phyloP scores from a whole-genome alignment of 2,329 filamentous ascomycete genomes.

The Calonectria pseudoturangicola region DNA sequence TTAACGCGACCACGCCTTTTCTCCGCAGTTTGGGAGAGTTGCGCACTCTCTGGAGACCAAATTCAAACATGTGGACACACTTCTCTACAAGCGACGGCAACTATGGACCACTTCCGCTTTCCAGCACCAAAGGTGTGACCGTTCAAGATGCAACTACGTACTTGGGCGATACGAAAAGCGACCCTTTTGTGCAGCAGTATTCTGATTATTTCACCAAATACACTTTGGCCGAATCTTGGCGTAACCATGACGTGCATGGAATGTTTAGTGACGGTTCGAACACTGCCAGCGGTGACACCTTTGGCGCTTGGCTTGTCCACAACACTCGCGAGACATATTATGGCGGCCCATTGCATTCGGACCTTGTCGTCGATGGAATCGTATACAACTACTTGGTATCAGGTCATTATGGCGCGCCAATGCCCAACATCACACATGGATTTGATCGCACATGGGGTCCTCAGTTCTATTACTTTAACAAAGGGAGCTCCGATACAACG shows the following conservation, averaged over 20 bases:
- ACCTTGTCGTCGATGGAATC: conserved; percentile 78
- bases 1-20: conserved; percentile 73
- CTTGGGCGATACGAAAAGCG: conserved; percentile 70
- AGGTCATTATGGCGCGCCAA: conserved; percentile 76
- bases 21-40: conserved; percentile 77
- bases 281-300: conserved; percentile 71
- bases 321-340: conserved; percentile 79
- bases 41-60: conserved; percentile 76
- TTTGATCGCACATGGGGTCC: conserved; percentile 81
- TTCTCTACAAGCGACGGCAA: conserved; percentile 73
- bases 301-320: conserved; percentile 78
- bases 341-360: conserved; percentile 77
- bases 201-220: conserved; percentile 81
- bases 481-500: conserved; percentile 66
- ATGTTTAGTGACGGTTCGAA: conserved; percentile 62
- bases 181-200: conserved; percentile 73
- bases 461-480: conserved; percentile 78
- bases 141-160: conserved; percentile 81
- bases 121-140: conserved; percentile 62
- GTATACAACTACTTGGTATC: conserved; percentile 79
- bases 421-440: conserved; percentile 77
- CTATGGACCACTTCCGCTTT: conserved; percentile 65
- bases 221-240: conserved; percentile 75
- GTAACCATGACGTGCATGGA: conserved; percentile 75
- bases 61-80: conserved; percentile 76